phyloP scores from a whole-genome alignment of 805 yeast genomes.

The Isabelozyma pseudorhagii region DNA sequence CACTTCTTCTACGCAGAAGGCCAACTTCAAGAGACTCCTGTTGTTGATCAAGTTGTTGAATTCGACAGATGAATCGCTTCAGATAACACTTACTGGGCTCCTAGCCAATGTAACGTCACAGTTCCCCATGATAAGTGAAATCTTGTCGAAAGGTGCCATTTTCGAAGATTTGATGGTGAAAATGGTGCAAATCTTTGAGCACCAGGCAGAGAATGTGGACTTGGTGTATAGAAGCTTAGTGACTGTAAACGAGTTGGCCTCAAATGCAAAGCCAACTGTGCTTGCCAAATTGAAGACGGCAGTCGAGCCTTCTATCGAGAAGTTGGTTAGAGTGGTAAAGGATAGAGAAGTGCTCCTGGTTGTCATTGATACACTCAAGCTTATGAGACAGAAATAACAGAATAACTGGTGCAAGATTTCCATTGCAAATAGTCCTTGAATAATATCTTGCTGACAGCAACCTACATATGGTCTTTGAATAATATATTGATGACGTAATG shows the following conservation, averaged over 20 bases:
- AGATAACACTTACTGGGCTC: conserved; percentile 31
- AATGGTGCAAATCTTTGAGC: conserved; percentile 17
- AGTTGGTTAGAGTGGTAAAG: conserved; percentile 1
- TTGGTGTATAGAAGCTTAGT: conserved; percentile 26
- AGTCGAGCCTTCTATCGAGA: conserved; percentile 7
- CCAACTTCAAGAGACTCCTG: conserved; percentile 24
- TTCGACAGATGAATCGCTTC: conserved; percentile 26
- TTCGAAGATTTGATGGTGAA: conserved; percentile 13
- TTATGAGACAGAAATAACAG: background rate
- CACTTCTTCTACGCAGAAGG: conserved; percentile 11
- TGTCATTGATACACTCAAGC: conserved; percentile 6
- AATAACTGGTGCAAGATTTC: background rate
- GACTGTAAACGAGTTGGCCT: conserved; percentile 17
- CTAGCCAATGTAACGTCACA: conserved; percentile 40
- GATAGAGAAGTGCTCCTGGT: conserved; percentile 7
- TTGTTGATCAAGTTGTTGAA: conserved; percentile 32
- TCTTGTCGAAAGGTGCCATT: conserved; percentile 15
- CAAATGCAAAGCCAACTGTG: conserved; percentile 8
- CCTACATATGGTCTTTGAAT: background rate
- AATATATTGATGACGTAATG: conserved; percentile 3
- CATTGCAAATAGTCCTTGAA: no score
- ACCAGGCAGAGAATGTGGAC: conserved; percentile 21
- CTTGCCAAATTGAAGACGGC: background rate
- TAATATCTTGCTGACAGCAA: background rate
- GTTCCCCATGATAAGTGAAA: conserved; percentile 30